Percentiles rank a stretch among this genome's conserved stretches.
phyloP scores from a whole-genome alignment of 2,329 filamentous ascomycete genomes.

The Graphiopsis chlorocephala region DNA sequence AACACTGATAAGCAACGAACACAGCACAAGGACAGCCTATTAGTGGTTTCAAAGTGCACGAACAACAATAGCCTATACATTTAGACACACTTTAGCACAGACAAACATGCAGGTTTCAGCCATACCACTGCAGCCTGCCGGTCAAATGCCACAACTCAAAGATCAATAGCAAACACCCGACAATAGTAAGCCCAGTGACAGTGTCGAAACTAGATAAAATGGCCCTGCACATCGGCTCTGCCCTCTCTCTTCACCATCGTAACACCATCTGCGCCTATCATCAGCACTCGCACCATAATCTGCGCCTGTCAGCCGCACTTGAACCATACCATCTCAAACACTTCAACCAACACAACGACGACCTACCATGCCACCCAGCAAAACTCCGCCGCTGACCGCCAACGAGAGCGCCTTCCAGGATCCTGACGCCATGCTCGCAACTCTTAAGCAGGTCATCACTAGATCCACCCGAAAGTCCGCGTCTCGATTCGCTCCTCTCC shows the following conservation, averaged over 20 bases:
- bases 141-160: neutral
- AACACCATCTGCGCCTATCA: too few species aligned
- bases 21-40: neutral
- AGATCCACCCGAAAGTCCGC: neutral
- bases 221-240: neutral
- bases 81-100: neutral
- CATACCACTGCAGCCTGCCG: neutral
- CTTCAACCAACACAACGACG: neutral
- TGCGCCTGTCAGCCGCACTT: too few species aligned
- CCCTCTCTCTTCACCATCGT: neutral
- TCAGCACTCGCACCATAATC: too few species aligned
- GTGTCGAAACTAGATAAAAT: neutral
- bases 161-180: neutral
- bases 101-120: neutral
- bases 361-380: neutral
- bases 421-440: neutral
- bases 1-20: neutral
- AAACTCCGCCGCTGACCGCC: neutral
- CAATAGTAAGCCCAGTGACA: neutral
- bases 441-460: neutral
- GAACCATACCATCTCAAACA: neutral
- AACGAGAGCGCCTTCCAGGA: neutral
- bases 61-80: neutral
- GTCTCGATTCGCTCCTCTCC: accelerated
- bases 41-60: neutral